Base-by-base conservation (phyloP, 768 basidiomycete species). In the Calocybe indica region DNA sequence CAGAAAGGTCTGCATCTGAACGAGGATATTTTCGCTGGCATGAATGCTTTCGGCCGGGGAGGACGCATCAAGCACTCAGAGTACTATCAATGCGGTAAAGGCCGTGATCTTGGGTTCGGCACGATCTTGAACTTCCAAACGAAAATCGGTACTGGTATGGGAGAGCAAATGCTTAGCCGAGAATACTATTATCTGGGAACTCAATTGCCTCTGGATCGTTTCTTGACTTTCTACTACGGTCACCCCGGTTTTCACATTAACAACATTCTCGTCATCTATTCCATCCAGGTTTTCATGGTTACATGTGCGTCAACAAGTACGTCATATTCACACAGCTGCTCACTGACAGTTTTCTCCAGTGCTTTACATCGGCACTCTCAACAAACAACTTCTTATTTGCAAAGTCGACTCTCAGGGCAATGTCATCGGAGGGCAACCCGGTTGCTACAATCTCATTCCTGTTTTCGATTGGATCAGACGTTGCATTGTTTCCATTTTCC, bases 201-300 rank as follows among this genome's bases (percentile, higher is more conserved):
- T 7, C 96, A 99, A 64, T 75, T 99, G 47, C 96, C 96, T 32
- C 83, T 99, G 59, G 96, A 99, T 64, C 88, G 96, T 22, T 99
- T 99, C 83, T 75, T 99, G 58, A 98, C 95, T 14, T 99, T 98
- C 78, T 99, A 99, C 73, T 99, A 98, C 59, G 95, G 89, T 46
- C 96, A 99, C 69, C 95, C 96, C 47, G 96, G 92, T 60, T 99
- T 99, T 85, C 96, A 99, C 65, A 83, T 99, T 75, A 99, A 99
- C 78, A 98, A 99, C 64, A 98, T 98, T 59, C 74, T 99, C 62
- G 94, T 99, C 71, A 98, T 99, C 58, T 86, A 92, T 66, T 97
- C 96, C 22, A 92, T 99, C 46, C 93, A 96, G 63, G 78, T 95
- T 47, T 98, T 99, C 76, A 96, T 98, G 92, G 73, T 97, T 47